Percentiles rank a stretch among this genome's conserved stretches.
These are phyloP conservation scores for Pseudopediastrum boryanum DNA, from an alignment of 139 green algal species.

Conservation along the genomic window DNA sequence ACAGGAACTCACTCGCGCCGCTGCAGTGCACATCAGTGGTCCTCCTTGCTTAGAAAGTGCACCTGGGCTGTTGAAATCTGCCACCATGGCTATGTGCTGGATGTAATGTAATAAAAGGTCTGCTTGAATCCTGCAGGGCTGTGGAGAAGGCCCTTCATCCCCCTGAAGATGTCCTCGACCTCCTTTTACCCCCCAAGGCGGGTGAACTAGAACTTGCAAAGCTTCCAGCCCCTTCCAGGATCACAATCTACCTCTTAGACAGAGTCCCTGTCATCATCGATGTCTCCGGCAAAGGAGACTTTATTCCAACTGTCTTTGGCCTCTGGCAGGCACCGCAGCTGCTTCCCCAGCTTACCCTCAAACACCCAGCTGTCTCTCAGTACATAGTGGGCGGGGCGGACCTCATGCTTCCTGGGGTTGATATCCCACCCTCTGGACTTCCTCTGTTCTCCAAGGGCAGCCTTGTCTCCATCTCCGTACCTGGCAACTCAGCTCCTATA, in stretches of 20 bases:
- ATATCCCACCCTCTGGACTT: slow-evolving; percentile 29
- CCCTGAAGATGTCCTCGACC: slow-evolving; percentile 30
- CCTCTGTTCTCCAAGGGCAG: slow-evolving; percentile 43
- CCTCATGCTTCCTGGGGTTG: slow-evolving; percentile 71
- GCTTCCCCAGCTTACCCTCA: slow-evolving; percentile 57
- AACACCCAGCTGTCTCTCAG: slow-evolving; percentile 63
- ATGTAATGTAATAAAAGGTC: neutral
- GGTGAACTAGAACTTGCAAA: slow-evolving; percentile 62
- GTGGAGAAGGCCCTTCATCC: slow-evolving; percentile 43
- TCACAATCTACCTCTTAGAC: slow-evolving; percentile 53
- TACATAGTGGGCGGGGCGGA: slow-evolving; percentile 60
- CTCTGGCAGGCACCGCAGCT: slow-evolving; percentile 57
- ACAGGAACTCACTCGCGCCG: neutral
- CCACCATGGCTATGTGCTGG: neutral
- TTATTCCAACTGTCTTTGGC: slow-evolving; percentile 58
- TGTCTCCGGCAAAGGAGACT: slow-evolving; percentile 56
- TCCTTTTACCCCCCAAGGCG: slow-evolving; percentile 61
- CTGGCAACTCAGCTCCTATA: slow-evolving; percentile 62
- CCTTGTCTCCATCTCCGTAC: slow-evolving; percentile 48
- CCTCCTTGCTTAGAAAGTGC: no score
- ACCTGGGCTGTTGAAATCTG: no score
- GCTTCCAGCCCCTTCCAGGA: slow-evolving; percentile 47
- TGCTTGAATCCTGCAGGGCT: slow-evolving; percentile 33
- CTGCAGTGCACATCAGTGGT: no score
- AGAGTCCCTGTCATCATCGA: slow-evolving; percentile 55